Percentiles rank a stretch among this genome's conserved stretches.
Conservation (phyloP, 306 rosid genomes). For the Hippophae tibetana region DNA sequence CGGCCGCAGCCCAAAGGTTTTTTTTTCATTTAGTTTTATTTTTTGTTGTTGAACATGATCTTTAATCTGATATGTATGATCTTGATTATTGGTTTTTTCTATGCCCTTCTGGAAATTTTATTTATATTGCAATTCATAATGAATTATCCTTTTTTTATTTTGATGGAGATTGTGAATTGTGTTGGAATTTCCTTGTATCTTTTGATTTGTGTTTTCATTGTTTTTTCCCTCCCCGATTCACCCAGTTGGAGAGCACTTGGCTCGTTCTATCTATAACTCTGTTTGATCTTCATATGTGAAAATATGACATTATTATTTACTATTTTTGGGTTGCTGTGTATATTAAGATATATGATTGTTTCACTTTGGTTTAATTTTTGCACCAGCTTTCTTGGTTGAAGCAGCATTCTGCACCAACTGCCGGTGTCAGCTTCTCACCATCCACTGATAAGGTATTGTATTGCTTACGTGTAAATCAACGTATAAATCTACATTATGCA, state of each 20-base stretch:
- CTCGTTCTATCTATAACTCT: too few species aligned
- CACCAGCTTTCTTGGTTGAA: slow-evolving; percentile 82
- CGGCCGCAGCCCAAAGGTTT: slow-evolving; percentile 89
- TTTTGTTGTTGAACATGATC: not conserved
- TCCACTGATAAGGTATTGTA: slow-evolving; percentile 86
- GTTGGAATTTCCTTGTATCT: too few species aligned
- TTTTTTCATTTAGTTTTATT: not conserved
- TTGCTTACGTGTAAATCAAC: not conserved
- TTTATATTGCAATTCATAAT: too few species aligned
- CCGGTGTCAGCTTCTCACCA: slow-evolving; percentile 94
- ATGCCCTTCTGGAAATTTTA: too few species aligned
- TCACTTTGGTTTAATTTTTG: not conserved
- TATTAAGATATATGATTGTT: not conserved
- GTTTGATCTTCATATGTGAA: too few species aligned
- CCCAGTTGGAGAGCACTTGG: too few species aligned
- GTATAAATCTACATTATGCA: not conserved
- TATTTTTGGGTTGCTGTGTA: not conserved
- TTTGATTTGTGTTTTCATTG: too few species aligned
- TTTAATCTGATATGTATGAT: not conserved
- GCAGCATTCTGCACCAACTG: slow-evolving; percentile 98
- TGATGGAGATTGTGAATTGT: too few species aligned
- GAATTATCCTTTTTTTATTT: too few species aligned
- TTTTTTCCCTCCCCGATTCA: too few species aligned
- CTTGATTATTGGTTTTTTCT: too few species aligned
- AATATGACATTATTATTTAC: not conserved